Evolutionary conservation across 306 rosid genomes (phyloP).

Genomic region (Biancaea sappan): DNA sequence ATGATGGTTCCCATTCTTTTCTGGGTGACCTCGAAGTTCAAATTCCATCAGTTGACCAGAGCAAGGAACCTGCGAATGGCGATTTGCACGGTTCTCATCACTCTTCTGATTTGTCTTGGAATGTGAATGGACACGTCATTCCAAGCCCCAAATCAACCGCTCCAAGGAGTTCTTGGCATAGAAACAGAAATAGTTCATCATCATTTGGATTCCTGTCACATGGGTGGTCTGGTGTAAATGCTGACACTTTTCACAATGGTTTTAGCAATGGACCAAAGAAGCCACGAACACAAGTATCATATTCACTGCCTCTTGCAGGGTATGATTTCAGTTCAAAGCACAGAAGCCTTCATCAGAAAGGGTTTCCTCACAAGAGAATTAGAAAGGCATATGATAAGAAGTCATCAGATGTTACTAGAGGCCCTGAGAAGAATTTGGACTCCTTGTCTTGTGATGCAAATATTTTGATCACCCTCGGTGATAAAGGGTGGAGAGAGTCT

Average conservation of each 20-base stretch:
- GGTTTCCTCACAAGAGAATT: constrained; percentile 71
- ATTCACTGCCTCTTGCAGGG: constrained; percentile 73
- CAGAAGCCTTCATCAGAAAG: constrained; percentile 57
- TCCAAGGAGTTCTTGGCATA: constrained; percentile 80
- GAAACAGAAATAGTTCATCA: constrained; percentile 55
- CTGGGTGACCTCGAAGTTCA: constrained; percentile 55
- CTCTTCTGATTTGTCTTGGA: constrained; percentile 61
- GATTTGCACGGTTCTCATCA: constrained; percentile 52
- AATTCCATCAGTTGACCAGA: constrained; percentile 60
- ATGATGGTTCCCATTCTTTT: constrained; percentile 50
- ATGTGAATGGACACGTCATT: constrained; percentile 53
- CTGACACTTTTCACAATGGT: constrained; percentile 60
- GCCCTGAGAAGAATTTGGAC: constrained; percentile 65
- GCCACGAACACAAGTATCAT: constrained; percentile 93
- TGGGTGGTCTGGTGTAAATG: constrained; percentile 77
- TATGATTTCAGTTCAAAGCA: constrained; percentile 61
- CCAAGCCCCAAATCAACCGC: constrained; percentile 84
- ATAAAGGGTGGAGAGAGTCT: constrained; percentile 91
- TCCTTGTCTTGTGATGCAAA: constrained; percentile 74
- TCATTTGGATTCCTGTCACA: constrained; percentile 60
- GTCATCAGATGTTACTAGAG: constrained; percentile 58
- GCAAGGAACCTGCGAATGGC: constrained; percentile 54
- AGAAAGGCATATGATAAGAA: constrained; percentile 86
- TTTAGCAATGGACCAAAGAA: constrained; percentile 83
- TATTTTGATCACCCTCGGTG: constrained; percentile 70